Evolutionary conservation across 352 stramenopile genomes (phyloP).

Genomic region (Pythium phragmitis): DNA sequence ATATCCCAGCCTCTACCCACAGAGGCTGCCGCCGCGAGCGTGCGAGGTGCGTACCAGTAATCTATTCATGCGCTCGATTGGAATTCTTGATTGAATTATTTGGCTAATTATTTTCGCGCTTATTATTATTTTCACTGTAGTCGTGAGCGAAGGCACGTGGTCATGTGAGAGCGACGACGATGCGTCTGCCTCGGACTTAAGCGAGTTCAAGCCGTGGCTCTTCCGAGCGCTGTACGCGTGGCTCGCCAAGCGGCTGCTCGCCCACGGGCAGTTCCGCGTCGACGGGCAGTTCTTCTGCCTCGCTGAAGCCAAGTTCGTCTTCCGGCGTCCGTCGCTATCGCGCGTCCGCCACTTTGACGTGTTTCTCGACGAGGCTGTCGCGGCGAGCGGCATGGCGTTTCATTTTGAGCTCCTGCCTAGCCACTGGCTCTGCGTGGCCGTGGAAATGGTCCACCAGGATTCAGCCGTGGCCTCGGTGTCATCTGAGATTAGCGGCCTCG

Average conservation of each 20-base stretch:
- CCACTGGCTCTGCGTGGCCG: slow-evolving; percentile 48
- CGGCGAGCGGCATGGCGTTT: slow-evolving; percentile 43
- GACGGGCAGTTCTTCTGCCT: slow-evolving; percentile 38
- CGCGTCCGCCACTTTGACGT: slow-evolving; percentile 62
- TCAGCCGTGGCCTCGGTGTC: not conserved
- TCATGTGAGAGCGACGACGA: slow-evolving; percentile 5
- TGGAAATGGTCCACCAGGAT: slow-evolving; percentile 36
- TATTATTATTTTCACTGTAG: not conserved
- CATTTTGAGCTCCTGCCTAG: slow-evolving; percentile 50
- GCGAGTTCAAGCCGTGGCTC: slow-evolving; percentile 34
- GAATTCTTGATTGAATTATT: not conserved
- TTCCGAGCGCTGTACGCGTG: slow-evolving; percentile 40
- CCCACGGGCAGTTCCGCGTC: slow-evolving; percentile 44
- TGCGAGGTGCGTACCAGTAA: slow-evolving; percentile 8
- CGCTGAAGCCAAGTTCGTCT: slow-evolving; percentile 65
- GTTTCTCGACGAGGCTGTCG: slow-evolving; percentile 56
- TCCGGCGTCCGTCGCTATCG: slow-evolving; percentile 52
- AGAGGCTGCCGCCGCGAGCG: not conserved
- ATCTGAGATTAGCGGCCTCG: slow-evolving; percentile 37
- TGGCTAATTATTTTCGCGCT: not conserved
- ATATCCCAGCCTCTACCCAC: slow-evolving; percentile 11
- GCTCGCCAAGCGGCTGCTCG: slow-evolving; percentile 33
- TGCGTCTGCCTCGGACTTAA: not conserved
- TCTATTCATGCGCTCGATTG: not conserved
- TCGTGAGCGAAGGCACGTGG: slow-evolving; percentile 12